Base-by-base conservation (phyloP, 495 filamentous ascomycete species). In the Aspergillus nidulans region DNA sequence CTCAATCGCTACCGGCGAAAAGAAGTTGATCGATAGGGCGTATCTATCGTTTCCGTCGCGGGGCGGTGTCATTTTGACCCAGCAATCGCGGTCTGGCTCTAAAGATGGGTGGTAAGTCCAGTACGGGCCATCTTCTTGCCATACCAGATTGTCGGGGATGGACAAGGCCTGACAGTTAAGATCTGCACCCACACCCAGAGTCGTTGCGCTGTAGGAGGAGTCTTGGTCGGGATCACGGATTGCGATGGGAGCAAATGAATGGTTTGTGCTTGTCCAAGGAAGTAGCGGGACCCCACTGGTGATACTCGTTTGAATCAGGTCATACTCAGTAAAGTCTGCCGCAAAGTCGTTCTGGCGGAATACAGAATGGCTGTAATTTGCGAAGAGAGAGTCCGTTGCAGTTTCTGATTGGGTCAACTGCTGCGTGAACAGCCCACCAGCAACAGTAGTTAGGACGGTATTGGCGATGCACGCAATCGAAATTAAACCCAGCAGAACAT, bases 291-390 rank as follows among this genome's bases (percentile, higher is more conserved):
- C 62, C 1, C 69, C 70, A 28, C 70, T 73, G 3, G 63, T 72
- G 40, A 75, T 70, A 24, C 72, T 73, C 12, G 69, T 70, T 36
- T 75, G 72, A 9, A 75, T 73, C 34, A 75, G 50, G 34, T 73
- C 70, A 56, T 73, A 73, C 42, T 72, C 70, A 1, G 69, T 73
- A 45, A 75, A 73, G 26, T 73, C 66, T 13, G 64, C 67, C 0
- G 72, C 66, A 56, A 73, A 73, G 24, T 73, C 69, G n/a, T 61
- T 69, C 12, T 51, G 59, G 41, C 46, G 64, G 10, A 75, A 70
- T 4, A 54, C 55, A 4, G 67, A 69, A 15, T 67, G 58, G 46
- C 72, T 75, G 26, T 69, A 75, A 44, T 73, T 73, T 30, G 62
- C 53, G 4, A 56, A 55, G 28, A 75, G 45, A 6, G 62, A 55